Evolutionary conservation across 148 eudicot species (phyloP), one percentile per base, ranked within the genome.

Genomic region (Mesembryanthemum crystallinum): DNA sequence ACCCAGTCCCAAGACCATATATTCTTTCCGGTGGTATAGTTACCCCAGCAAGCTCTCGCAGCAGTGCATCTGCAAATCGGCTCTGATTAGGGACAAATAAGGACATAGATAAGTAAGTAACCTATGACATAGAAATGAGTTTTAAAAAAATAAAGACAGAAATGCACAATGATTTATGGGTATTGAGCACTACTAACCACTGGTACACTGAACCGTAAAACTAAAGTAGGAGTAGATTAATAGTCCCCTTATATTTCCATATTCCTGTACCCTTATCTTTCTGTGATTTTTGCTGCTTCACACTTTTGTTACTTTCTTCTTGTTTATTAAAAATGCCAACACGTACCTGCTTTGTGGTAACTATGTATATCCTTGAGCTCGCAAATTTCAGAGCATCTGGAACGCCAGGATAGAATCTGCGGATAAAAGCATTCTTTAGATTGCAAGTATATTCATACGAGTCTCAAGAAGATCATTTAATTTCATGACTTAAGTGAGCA

Each of bases 1-100:
- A 95, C 98, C 98, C 98, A 64, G 88, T 85, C 69, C 98, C 98
- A 27, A 95, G 88, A 73, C 98, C 98, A 84, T 79, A 95, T 35
- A 95, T 91, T 83, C 94, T 81, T 83, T 95, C 96, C 64, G 90
- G 82, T 35, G 98, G 98, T 80, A 95, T 84, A 81, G 86, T 87
- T 57, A 95, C 88, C 81, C 97, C 98, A 76, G 91, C 98, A 83
- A 95, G 90, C 82, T 88, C 92, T 74, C 88, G 83, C 79, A 95
- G 83, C 67, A 95, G 85, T 43, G 92, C 96, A 86, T 87, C 92
- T 42, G 97, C 98, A 89, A 95, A 95, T 73, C 96, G 97, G 82
- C 92, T 75, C 97, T 95, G 86, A 33, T 55, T 35, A 47, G 15
- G 59, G 13, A 79, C 69, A 76, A 35, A 35, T 35, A 35, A 65